Percentiles rank a stretch among this genome's conserved stretches.
Evolutionary conservation across 805 yeast species (phyloP).

Genomic region (Sugiyamaella mastotermitis): DNA sequence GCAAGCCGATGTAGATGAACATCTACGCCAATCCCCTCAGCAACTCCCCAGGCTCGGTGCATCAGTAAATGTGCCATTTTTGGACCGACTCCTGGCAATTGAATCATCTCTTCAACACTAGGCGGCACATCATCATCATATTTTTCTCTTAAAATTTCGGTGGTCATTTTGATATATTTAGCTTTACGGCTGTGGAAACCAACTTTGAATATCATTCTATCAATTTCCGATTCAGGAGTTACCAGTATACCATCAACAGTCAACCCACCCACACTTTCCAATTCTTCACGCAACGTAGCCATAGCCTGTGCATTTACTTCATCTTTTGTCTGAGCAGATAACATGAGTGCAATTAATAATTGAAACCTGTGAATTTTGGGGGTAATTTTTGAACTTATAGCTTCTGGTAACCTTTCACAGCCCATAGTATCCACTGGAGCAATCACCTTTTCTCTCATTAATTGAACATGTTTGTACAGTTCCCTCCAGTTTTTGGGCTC

Average conservation of each 20-base stretch:
- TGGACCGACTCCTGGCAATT: slow-evolving; percentile 91
- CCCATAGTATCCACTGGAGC: slow-evolving; percentile 92
- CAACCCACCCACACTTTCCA: slow-evolving; percentile 38
- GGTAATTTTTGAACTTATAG: slow-evolving; percentile 25
- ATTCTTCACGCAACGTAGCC: slow-evolving; percentile 46
- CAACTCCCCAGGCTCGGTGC: slow-evolving; percentile 74
- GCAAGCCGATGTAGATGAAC: slow-evolving; percentile 82
- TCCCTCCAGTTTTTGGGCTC: slow-evolving; percentile 28
- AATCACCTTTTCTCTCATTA: slow-evolving; percentile 57
- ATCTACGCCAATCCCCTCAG: slow-evolving; percentile 88
- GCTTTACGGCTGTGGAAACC: slow-evolving; percentile 88
- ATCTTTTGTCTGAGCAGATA: slow-evolving; percentile 89
- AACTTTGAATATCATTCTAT: slow-evolving; percentile 63
- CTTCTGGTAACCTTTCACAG: slow-evolving; percentile 54
- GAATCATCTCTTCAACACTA: slow-evolving; percentile 54
- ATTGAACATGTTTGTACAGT: slow-evolving; percentile 36
- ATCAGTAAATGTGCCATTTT: slow-evolving; percentile 84
- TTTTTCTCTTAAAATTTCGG: slow-evolving; percentile 43
- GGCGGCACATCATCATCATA: slow-evolving; percentile 69
- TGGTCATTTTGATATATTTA: slow-evolving; percentile 55
- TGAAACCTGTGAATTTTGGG: slow-evolving; percentile 56
- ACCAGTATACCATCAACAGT: slow-evolving; percentile 25
- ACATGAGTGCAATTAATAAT: slow-evolving; percentile 71
- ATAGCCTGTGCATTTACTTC: slow-evolving; percentile 76
- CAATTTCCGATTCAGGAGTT: slow-evolving; percentile 47